Evolutionary conservation across 768 basidiomycete genomes (phyloP).

Genomic region (Cystofilobasidium bisporidii): DNA sequence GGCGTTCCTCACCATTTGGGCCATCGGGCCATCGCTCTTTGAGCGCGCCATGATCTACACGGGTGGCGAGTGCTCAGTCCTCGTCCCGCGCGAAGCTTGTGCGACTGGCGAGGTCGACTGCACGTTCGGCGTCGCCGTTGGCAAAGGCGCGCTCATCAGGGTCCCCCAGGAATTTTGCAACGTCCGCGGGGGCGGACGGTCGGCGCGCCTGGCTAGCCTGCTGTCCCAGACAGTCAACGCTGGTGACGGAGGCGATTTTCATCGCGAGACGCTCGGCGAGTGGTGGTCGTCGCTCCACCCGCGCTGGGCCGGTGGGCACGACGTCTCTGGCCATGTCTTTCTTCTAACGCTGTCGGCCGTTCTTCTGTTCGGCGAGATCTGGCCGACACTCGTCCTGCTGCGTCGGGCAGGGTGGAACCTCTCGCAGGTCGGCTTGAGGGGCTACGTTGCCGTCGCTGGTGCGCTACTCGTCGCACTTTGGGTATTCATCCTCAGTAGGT

Average conservation of each 20-base stretch:
- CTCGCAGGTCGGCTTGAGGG: neutral
- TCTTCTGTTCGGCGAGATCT: conserved; percentile 18
- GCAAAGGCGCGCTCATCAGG: conserved; percentile 7
- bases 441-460: neutral
- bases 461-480: conserved; percentile 13
- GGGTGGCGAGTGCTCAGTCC: conserved; percentile 21
- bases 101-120: conserved; percentile 11
- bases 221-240: neutral
- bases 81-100: conserved; percentile 15
- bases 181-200: neutral
- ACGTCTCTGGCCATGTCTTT: conserved; percentile 20
- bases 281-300: conserved; percentile 12
- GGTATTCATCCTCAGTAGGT: conserved; percentile 25
- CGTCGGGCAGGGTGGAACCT: neutral
- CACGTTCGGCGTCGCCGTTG: neutral
- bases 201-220: neutral
- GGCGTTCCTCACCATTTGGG: conserved; percentile 26
- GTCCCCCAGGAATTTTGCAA: conserved; percentile 19
- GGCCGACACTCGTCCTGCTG: conserved; percentile 10
- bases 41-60: conserved; percentile 25
- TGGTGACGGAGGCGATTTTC: neutral
- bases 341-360: conserved; percentile 25
- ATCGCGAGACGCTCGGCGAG: neutral
- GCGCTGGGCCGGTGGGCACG: conserved; percentile 27
- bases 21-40: conserved; percentile 19